Evolutionary conservation across 192 early-diverging fungal species (phyloP).

Genomic region (Rhizoclosmatium globosum): DNA sequence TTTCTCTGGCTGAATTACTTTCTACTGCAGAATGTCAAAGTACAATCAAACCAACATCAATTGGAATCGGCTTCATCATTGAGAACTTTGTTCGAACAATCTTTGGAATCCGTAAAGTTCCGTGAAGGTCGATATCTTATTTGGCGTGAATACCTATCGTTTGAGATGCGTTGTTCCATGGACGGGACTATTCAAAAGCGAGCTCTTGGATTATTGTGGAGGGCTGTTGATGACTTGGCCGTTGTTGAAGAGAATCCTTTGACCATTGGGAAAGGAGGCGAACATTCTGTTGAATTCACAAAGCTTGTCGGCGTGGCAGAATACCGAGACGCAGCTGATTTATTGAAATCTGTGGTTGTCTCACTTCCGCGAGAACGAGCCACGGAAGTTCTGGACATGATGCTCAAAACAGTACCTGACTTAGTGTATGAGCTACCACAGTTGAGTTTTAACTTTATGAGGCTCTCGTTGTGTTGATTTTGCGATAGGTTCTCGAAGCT

Average conservation of each 20-base stretch:
- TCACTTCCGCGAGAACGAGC: not conserved
- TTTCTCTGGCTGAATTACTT: constrained; percentile 29
- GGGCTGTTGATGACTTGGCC: constrained; percentile 19
- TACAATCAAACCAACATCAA: not conserved
- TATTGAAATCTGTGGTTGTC: not conserved
- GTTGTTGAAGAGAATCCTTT: not conserved
- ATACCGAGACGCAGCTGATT: not conserved
- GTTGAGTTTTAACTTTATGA: not conserved
- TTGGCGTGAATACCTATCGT: constrained; percentile 18
- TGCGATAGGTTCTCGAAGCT: constrained; percentile 11
- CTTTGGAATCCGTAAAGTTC: not conserved
- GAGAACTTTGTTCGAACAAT: not conserved
- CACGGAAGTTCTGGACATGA: constrained; percentile 7
- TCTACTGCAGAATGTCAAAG: constrained; percentile 1
- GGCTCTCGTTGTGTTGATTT: not conserved
- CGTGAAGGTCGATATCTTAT: not conserved
- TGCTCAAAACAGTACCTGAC: constrained; percentile 6
- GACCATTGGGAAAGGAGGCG: too few species aligned
- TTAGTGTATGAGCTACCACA: not conserved
- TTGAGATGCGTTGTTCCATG: not conserved
- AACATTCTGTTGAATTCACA: not conserved
- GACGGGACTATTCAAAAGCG: constrained; percentile 1
- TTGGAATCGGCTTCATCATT: not conserved
- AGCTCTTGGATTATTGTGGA: not conserved
- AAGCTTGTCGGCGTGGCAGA: not conserved